phyloP scores from a whole-genome alignment of 2,329 filamentous ascomycete species.

The Trichocomaceae sp. region DNA sequence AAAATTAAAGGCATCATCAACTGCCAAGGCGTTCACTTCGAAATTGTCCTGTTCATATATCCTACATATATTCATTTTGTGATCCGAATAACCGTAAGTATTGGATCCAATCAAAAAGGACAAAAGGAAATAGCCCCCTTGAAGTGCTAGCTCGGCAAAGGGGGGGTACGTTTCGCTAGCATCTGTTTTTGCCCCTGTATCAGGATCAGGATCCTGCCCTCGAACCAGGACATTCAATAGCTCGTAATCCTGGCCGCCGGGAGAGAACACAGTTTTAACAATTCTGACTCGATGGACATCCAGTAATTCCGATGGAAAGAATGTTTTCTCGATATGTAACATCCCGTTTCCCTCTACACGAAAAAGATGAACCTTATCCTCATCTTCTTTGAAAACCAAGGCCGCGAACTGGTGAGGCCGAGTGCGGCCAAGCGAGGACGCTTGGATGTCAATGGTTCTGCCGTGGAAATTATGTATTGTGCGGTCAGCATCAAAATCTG shows the following conservation, averaged over 20 bases:
- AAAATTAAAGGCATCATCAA: conserved; percentile 21
- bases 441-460: conserved; percentile 26
- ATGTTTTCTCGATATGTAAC: conserved; percentile 7
- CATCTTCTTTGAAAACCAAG: conserved; percentile 27
- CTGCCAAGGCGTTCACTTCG: conserved; percentile 26
- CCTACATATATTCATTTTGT: conserved; percentile 20
- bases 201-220: conserved; percentile 20
- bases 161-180: conserved; percentile 21
- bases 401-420: conserved; percentile 17
- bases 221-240: conserved; percentile 29
- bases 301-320: conserved; percentile 18
- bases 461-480: conserved; percentile 23
- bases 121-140: conserved; percentile 21
- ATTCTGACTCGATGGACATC: conserved; percentile 22
- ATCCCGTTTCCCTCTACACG: conserved; percentile 15
- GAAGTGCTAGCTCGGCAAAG: conserved; percentile 28
- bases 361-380: conserved; percentile 25
- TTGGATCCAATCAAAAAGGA: conserved; percentile 17
- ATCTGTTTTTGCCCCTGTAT: conserved; percentile 19
- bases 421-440: conserved; percentile 26
- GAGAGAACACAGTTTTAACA: conserved; percentile 26
- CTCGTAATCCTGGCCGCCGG: conserved; percentile 11
- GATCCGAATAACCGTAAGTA: background rate
- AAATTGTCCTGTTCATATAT: conserved; percentile 26
- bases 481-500: conserved; percentile 27